Evolutionary conservation across 495 filamentous ascomycete genomes (phyloP), one percentile per base, ranked within the genome.

Genomic region (Hypoxylon intermedium): DNA sequence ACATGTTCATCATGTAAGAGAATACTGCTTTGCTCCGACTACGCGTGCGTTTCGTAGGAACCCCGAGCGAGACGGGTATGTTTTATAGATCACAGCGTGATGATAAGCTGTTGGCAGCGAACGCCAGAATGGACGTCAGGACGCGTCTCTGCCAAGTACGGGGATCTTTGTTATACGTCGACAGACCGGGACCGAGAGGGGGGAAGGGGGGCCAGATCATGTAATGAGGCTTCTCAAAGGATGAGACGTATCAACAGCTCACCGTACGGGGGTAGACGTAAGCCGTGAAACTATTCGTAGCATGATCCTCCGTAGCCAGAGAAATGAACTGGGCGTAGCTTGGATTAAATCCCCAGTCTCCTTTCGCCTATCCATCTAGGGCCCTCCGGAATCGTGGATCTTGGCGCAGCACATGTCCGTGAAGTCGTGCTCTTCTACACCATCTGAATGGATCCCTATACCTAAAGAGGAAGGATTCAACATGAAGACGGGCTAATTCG

Each of bases 131-230:
- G 55, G 18, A 31, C 38, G 19, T 37, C 15, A 46, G 45, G 37
- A 60, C 56, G 62, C 55, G 62, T 42, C 23, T 44, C 28, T 21
- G 24, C 37, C 51, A 43, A 41, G 51, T 40, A 19, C 34, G 20
- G 47, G 13, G 23, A 42, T 20, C 61, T 59, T 65, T 60, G 42
- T 60, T 48, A 30, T 43, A 56, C 13, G 55, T 34, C 28, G 50
- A 43, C 30, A 58, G 19, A 48, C 51, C 62, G 62, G 62, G 45
- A 56, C 62, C 62, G 62, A 65, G 19, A 20, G 31, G 50, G 18
- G 50, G n/a, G n/a, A n/a, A n/a, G n/a, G n/a, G n/a, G n/a, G n/a
- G n/a, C n/a, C 12, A 47, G 12, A 44, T 42, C 18, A 34, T 36
- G 44, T 51, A 18, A 59, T 30, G 43, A 36, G 30, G 42, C 33